phyloP scores from a whole-genome alignment of 2,329 filamentous ascomycete species.

The Alternaria sp. region DNA sequence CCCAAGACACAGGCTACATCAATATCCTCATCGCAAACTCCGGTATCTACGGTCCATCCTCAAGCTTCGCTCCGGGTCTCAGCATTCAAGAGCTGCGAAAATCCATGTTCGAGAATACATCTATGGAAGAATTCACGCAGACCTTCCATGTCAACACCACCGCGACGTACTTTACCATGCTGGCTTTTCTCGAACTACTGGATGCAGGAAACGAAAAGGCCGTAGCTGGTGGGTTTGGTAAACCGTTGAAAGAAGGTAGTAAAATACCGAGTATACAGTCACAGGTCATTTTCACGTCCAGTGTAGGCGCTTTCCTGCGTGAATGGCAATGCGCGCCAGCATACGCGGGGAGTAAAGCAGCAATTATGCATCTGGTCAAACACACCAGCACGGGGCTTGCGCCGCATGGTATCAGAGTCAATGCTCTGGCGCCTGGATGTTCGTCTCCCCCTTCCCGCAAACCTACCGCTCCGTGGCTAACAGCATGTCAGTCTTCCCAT shows the following conservation, averaged over 20 bases:
- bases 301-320: neutral
- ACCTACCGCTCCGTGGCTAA: neutral
- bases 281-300: neutral
- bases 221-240: neutral
- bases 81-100: too few species aligned
- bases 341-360: neutral
- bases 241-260: neutral
- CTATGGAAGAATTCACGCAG: constrained; percentile 33
- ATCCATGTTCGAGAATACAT: neutral
- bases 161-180: constrained; percentile 48
- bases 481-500: constrained; percentile 14
- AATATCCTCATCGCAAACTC: neutral
- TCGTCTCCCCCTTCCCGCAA: neutral
- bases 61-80: too few species aligned
- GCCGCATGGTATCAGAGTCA: constrained; percentile 53
- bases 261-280: neutral
- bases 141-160: constrained; percentile 39
- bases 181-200: constrained; percentile 50
- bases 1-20: neutral
- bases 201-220: constrained; percentile 45
- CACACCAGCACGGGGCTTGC: constrained; percentile 50
- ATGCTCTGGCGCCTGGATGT: constrained; percentile 56
- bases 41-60: neutral
- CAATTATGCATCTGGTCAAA: constrained; percentile 51
- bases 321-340: neutral